These are phyloP conservation scores for Sarocladium brachiariae DNA, from an alignment of 2,329 filamentous ascomycete species.

Conservation along the genomic window DNA sequence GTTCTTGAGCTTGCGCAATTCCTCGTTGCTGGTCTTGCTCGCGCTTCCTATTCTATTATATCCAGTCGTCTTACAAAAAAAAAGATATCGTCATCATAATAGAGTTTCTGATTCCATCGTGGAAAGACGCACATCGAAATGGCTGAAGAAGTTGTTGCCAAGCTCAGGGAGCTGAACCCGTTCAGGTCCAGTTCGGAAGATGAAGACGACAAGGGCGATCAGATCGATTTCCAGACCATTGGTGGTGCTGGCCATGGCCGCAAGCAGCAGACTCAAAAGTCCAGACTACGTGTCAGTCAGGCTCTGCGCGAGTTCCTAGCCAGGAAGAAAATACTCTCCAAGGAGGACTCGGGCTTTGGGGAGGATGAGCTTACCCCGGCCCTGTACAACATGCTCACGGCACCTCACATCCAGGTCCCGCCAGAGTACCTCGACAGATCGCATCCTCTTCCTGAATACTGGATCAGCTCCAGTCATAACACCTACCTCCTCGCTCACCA, in stretches of 20 bases:
- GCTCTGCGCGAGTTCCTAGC: conserved; percentile 50
- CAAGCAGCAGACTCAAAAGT: conserved; percentile 35
- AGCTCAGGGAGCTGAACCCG: conserved; percentile 24
- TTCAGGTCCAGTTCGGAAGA: conserved; percentile 20
- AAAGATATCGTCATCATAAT: too few relatives aligned
- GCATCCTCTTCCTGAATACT: conserved; percentile 61
- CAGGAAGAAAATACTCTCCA: conserved; percentile 42
- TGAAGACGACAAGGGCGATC: conserved; percentile 28
- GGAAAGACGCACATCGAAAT: too few relatives aligned
- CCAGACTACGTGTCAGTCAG: conserved; percentile 51
- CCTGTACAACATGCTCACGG: conserved; percentile 45
- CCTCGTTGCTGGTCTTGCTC: too few relatives aligned
- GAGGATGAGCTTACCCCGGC: conserved; percentile 35
- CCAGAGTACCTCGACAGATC: conserved; percentile 46
- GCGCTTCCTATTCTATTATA: too few relatives aligned
- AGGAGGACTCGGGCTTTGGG: conserved; percentile 40
- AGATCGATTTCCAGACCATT: conserved; percentile 33
- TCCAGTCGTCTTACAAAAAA: too few relatives aligned
- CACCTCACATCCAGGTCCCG: conserved; percentile 52
- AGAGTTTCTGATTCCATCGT: too few relatives aligned
- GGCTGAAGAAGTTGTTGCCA: conserved; percentile 23
- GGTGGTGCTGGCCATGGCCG: conserved; percentile 54
- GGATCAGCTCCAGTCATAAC: conserved; percentile 67
- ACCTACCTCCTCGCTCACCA: conserved; percentile 67
- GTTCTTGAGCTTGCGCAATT: background rate